Base-by-base conservation (phyloP, 805 yeast species). In the Debaryomyces tyrocola region DNA sequence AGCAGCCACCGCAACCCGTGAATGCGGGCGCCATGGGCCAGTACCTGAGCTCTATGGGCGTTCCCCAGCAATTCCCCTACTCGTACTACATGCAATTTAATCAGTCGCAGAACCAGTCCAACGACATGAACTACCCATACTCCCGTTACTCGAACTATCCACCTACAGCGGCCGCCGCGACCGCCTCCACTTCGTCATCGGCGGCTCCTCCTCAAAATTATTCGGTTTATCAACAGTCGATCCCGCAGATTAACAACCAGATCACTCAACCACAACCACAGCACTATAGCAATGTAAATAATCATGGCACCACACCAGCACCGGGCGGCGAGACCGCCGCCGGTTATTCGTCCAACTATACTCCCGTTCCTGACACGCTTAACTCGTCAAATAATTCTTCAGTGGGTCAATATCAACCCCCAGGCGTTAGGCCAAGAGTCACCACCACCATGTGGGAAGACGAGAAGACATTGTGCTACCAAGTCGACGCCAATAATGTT, bases 371-470 rank as follows among this genome's bases (percentile, higher is more conserved):
- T 41, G 57, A 55, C 37, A 55, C 60, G 20, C 47, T 56, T 9
- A 52, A 49, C 36, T 46, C 54, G 11, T 42, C 51, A 9, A 47
- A 52, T 36, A 59, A 52, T 47, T 66, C 73, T 12, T 53, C 67
- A 6, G 74, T 70, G 41, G 78, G 77, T 37, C 77, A 70, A 49
- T 72, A 63, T 53, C 78, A 72, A 55, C 77, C 77, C 5, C 74
- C 75, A 2, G 76, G 75, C 2, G 63, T 73, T 45, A 57, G 85
- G 29, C 88, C 86, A 7, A 71, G 84, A 50, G 89, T 87, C 43
- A 85, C 90, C 43, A 86, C 94, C 18, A 87, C 94, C n/a, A 79
- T 85, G 79, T 87, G 96, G 96, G 94, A 87, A 60, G 95, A 87
- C 61, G 95, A 87, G 59, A 84, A 85, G 55, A 87, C 95, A 0